These are phyloP conservation scores for Colletotrichum sp. DNA, from an alignment of 2,329 filamentous ascomycete species.

Conservation along the genomic window DNA sequence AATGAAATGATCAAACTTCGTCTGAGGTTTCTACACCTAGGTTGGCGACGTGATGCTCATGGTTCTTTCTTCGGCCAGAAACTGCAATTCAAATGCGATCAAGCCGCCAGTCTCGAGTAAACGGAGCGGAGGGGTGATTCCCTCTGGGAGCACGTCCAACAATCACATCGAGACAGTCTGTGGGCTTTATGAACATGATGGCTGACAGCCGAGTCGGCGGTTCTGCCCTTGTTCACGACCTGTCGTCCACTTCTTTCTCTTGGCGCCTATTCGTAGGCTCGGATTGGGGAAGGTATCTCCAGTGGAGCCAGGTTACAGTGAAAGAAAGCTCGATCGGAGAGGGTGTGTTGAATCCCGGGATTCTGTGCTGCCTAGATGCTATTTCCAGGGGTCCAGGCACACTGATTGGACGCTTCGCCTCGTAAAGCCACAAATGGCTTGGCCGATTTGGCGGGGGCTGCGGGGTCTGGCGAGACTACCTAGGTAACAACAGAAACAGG, in stretches of 20 bases:
- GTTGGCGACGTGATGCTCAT: neutral
- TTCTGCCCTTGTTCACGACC: neutral
- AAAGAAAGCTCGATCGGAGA: neutral
- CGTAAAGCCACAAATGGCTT: neutral
- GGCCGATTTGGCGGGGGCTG: neutral
- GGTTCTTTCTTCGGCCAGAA: neutral
- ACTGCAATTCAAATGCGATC: neutral
- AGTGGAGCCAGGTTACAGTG: neutral
- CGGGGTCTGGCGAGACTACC: neutral
- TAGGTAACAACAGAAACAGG: neutral
- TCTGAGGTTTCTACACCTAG: neutral
- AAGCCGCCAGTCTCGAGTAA: neutral
- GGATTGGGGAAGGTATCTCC: neutral
- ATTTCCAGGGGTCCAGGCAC: neutral
- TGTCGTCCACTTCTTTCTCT: neutral
- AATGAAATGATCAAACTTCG: neutral
- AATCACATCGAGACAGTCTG: neutral
- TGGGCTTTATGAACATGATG: neutral
- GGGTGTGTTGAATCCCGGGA: neutral
- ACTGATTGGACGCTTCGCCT: neutral
- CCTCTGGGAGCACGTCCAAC: neutral
- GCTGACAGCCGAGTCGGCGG: neutral
- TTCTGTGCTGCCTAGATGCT: neutral
- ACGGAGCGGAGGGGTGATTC: neutral
- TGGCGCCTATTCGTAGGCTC: neutral